Percentiles rank a stretch among this genome's conserved stretches.
These are phyloP conservation scores for Cardamine resedifolia DNA, from an alignment of 345 rosid genomes.

Conservation along the genomic window DNA sequence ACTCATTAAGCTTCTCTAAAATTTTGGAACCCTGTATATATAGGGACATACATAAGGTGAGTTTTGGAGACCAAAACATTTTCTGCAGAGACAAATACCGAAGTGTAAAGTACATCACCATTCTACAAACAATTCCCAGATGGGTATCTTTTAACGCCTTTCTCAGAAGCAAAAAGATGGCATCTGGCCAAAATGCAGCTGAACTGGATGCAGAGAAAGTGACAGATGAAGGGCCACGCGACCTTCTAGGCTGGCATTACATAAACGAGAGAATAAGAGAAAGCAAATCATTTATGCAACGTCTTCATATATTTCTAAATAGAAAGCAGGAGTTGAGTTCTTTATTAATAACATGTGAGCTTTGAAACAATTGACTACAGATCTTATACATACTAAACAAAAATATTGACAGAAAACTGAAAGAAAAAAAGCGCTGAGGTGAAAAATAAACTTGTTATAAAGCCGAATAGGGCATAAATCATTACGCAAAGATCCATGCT, in stretches of 20 bases:
- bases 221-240: constrained; percentile 50
- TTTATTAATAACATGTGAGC: neutral
- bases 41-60: constrained; percentile 10
- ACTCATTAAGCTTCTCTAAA: constrained; percentile 57
- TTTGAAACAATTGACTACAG: neutral
- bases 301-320: neutral
- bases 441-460: neutral
- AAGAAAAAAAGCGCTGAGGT: neutral
- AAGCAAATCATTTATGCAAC: neutral
- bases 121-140: constrained; percentile 60
- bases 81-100: constrained; percentile 4
- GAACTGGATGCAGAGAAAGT: constrained; percentile 49
- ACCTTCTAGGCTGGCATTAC: constrained; percentile 62
- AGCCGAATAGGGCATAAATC: neutral
- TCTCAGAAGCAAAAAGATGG: constrained; percentile 58
- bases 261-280: constrained; percentile 18
- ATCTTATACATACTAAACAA: neutral
- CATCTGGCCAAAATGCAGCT: constrained; percentile 63
- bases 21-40: constrained; percentile 60
- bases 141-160: constrained; percentile 67
- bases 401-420: neutral
- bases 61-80: constrained; percentile 15
- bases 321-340: neutral
- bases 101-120: constrained; percentile 44
- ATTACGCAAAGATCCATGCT: neutral